phyloP scores from a whole-genome alignment of 78 protist species.

The Chrysochromulina tobinii region DNA sequence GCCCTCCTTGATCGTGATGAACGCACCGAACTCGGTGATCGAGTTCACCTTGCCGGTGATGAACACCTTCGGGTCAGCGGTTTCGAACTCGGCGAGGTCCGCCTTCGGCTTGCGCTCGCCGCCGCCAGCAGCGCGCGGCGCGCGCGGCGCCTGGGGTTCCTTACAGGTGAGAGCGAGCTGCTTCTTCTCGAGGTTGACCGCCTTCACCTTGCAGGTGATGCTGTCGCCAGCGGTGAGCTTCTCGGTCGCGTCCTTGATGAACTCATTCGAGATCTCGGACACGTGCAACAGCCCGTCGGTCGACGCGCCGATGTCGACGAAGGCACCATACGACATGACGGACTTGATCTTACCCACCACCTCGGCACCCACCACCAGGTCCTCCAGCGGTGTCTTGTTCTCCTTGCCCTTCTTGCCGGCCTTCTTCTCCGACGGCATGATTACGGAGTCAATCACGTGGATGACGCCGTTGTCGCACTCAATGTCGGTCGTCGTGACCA shows the following conservation, averaged over 20 bases:
- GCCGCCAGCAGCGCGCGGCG: neutral
- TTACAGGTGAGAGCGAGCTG: neutral
- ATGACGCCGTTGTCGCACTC: too few relatives aligned
- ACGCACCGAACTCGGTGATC: neutral
- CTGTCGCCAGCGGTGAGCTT: neutral
- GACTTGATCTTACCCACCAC: neutral
- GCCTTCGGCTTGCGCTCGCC: neutral
- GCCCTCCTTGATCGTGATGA: neutral
- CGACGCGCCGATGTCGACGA: neutral
- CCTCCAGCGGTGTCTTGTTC: neutral
- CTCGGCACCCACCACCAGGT: neutral
- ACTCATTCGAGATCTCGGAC: neutral
- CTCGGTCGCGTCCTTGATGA: neutral
- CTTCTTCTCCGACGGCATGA: too few relatives aligned
- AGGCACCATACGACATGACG: neutral
- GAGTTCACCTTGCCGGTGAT: neutral
- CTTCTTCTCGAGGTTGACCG: neutral
- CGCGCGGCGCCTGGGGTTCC: neutral
- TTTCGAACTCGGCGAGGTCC: neutral
- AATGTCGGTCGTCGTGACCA: too few relatives aligned
- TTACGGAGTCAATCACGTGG: too few relatives aligned
- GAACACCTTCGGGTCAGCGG: neutral
- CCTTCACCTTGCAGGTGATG: neutral
- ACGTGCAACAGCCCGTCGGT: constrained; percentile 14
- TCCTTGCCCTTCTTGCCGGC: too few relatives aligned